A percentile compares a stretch with the other conserved stretches of the same genome.
Conservation (phyloP, 2,329 filamentous ascomycete genomes). For the Aspergillus persii region DNA sequence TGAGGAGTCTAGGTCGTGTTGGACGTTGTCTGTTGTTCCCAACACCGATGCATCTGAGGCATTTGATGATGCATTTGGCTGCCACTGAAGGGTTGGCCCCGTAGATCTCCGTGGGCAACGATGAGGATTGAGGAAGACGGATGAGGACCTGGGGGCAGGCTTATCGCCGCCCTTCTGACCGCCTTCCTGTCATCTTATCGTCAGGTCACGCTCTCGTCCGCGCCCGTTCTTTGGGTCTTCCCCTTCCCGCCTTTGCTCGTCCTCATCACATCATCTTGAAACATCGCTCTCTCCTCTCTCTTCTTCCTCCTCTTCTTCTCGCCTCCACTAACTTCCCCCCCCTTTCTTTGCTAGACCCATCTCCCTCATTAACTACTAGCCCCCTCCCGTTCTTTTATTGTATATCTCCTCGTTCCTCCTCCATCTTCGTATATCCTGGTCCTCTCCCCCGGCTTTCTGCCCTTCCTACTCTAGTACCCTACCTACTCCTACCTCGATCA, state of each 20-base stretch:
- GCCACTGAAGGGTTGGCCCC: too few species aligned
- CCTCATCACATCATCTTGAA: slow-evolving; percentile 30
- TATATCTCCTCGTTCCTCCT: background rate
- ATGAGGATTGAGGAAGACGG: too few species aligned
- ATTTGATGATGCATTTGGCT: too few species aligned
- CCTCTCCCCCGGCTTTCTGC: background rate
- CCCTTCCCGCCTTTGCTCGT: slow-evolving; percentile 19
- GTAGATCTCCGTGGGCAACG: too few species aligned
- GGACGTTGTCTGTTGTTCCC: background rate
- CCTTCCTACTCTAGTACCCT: background rate
- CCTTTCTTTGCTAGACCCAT: background rate
- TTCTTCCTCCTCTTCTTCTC: background rate
- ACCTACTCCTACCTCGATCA: background rate
- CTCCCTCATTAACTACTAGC: too few species aligned
- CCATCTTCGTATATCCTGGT: background rate
- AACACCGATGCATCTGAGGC: too few species aligned
- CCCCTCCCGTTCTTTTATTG: too few species aligned
- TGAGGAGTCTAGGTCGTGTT: background rate
- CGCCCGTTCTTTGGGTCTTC: slow-evolving; percentile 23
- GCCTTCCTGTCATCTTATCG: slow-evolving; percentile 31
- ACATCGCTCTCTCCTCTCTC: slow-evolving; percentile 2
- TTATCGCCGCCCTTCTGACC: slow-evolving; percentile 33
- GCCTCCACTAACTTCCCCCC: background rate
- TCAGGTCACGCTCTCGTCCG: slow-evolving; percentile 22
- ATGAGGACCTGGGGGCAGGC: background rate